These are phyloP conservation scores for Coemansia pectinata DNA, from an alignment of 192 early-diverging fungal species.

Conservation along the genomic window DNA sequence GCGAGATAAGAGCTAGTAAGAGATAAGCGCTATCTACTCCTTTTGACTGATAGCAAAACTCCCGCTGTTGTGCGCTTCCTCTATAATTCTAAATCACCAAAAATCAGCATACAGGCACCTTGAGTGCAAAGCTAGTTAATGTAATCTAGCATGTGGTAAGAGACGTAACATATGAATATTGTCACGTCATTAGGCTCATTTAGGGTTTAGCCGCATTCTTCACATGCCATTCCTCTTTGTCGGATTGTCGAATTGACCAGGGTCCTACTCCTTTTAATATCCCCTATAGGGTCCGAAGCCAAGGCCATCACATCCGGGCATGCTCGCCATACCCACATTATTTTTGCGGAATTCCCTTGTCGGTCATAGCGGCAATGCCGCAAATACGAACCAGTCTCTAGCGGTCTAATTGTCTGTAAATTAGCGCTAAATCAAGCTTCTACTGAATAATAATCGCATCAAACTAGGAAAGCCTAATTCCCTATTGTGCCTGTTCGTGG, in stretches of 20 bases:
- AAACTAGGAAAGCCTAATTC: not conserved
- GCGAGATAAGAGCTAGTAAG: not conserved
- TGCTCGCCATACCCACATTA: not conserved
- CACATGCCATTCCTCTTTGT: not conserved
- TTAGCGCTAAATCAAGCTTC: not conserved
- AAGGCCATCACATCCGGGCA: not conserved
- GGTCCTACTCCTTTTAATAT: not conserved
- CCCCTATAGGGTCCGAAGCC: not conserved
- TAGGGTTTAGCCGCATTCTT: not conserved
- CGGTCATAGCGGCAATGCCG: not conserved
- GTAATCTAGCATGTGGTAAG: not conserved
- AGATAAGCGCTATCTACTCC: not conserved
- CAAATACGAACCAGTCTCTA: not conserved
- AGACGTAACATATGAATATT: not conserved
- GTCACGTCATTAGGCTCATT: not conserved
- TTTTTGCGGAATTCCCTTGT: constrained; percentile 1
- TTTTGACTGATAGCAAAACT: not conserved
- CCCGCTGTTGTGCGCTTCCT: not conserved
- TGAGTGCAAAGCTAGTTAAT: too few relatives aligned
- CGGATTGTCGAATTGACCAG: not conserved
- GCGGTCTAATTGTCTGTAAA: not conserved
- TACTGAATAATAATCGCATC: not conserved
- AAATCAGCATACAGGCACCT: not conserved
- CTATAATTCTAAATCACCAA: not conserved
- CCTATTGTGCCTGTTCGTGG: not conserved